phyloP scores from a whole-genome alignment of 805 yeast species.

The Myxozyma nipponensis region DNA sequence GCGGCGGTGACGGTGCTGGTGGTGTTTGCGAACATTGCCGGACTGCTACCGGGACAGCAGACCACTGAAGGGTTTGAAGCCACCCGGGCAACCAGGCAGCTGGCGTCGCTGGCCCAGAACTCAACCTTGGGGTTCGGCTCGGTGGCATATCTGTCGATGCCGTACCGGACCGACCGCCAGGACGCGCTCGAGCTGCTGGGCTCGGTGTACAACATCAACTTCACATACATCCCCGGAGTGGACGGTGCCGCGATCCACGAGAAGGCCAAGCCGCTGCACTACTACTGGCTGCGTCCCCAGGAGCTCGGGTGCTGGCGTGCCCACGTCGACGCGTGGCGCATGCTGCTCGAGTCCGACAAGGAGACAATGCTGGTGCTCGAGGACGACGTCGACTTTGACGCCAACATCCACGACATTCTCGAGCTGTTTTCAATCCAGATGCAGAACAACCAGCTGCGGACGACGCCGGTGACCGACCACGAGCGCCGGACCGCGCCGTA shows the following conservation, averaged over 20 bases:
- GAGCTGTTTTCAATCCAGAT: constrained; percentile 5
- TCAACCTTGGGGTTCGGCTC: constrained; percentile 17
- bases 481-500: constrained; percentile 17
- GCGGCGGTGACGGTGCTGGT: background rate
- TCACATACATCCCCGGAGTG: constrained; percentile 10
- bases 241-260: constrained; percentile 9
- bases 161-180: constrained; percentile 21
- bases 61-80: background rate
- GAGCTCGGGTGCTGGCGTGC: constrained; percentile 22
- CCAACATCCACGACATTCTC: constrained; percentile 11
- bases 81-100: background rate
- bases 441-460: constrained; percentile 7
- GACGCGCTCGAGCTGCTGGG: constrained; percentile 19
- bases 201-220: constrained; percentile 11
- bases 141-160: constrained; percentile 14
- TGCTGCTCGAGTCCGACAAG: constrained; percentile 7
- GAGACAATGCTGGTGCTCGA: constrained; percentile 17
- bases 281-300: constrained; percentile 4
- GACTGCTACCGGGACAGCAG: background rate
- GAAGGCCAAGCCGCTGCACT: constrained; percentile 12
- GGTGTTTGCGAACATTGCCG: background rate
- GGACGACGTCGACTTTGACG: constrained; percentile 22
- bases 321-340: constrained; percentile 18
- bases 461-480: constrained; percentile 10
- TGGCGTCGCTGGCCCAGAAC: constrained; percentile 5